Base-by-base conservation (phyloP, 306 rosid genomes). In the Leucaena leucocephala region DNA sequence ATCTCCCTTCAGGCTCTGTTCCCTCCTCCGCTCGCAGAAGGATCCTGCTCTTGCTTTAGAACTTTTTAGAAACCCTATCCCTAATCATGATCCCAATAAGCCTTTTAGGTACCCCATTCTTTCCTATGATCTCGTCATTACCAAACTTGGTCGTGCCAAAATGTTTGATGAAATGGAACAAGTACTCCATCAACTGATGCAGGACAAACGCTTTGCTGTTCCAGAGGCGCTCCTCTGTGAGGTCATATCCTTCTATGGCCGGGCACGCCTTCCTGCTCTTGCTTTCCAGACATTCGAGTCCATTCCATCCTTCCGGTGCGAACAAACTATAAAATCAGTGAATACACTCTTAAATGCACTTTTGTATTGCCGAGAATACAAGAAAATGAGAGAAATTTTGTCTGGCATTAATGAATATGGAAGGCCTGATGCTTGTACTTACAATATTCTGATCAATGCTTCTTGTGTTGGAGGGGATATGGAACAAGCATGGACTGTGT, bases 131-230 rank as follows among this genome's bases (percentile, higher is more conserved):
- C 87, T 91, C 82, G 83, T 92, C 86, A 86, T 94, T 86, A 81
- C 87, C 84, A 92, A 92, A 79, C 98, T 93, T 52, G 93, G 85
- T 48, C 91, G 90, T 58, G 91, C 93, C 80, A 90, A 83, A 84
- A 86, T 91, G 97, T 85, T 94, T 85, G 87, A 87, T 19, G 78
- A 85, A 73, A 86, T 94, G 94, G 93, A 94, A 46, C 87, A 85
- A 72, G 39, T 90, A 64, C 97, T 94, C 83, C 82, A 39, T 16
- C 93, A 68, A 17, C 76, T 90, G 79, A 86, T 78, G 22, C 70
- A 71, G 38, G 88, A 90, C n/a, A 86, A 89, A 15, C 89, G 88
- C 43, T 86, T 86, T 65, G 5, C 27, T 46, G 83, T 88, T 40
- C 81, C 84, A 0, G 96, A 94, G 44, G 89, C 86, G 45, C 84